phyloP scores from a whole-genome alignment of 2,329 filamentous ascomycete species.

The Cladorrhinum sp. region DNA sequence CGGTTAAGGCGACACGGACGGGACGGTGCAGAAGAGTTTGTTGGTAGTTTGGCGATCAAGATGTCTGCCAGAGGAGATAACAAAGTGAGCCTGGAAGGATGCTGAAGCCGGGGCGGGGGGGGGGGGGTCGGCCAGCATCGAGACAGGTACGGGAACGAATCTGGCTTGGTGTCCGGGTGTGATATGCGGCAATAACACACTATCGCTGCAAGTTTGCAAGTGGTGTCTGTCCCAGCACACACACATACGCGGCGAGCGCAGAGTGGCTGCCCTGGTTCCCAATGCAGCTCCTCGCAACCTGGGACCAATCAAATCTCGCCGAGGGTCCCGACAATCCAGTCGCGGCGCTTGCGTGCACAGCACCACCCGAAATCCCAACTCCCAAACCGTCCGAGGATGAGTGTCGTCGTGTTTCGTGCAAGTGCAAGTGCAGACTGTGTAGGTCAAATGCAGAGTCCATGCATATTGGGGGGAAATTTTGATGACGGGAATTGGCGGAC shows the following conservation, averaged over 20 bases:
- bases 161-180: neutral
- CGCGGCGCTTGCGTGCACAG: slow-evolving; percentile 6
- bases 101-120: slow-evolving; percentile 2
- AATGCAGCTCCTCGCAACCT: neutral
- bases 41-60: slow-evolving; percentile 1
- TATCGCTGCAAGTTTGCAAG: neutral
- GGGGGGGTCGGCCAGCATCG: neutral
- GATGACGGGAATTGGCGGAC: neutral
- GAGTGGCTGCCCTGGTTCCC: neutral
- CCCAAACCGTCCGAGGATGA: neutral
- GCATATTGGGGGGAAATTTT: neutral
- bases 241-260: neutral
- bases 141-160: neutral
- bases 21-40: slow-evolving; percentile 8
- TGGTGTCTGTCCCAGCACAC: neutral
- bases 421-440: neutral
- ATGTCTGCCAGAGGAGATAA: neutral
- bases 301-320: slow-evolving; percentile 1
- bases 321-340: slow-evolving; percentile 1
- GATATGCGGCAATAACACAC: neutral
- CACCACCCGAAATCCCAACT: neutral
- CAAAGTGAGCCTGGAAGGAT: neutral
- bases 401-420: neutral
- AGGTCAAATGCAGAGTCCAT: neutral
- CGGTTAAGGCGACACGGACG: slow-evolving; percentile 5